Evolutionary conservation across 2,329 filamentous ascomycete genomes (phyloP).

Genomic region (Keithomyces neogunnii): DNA sequence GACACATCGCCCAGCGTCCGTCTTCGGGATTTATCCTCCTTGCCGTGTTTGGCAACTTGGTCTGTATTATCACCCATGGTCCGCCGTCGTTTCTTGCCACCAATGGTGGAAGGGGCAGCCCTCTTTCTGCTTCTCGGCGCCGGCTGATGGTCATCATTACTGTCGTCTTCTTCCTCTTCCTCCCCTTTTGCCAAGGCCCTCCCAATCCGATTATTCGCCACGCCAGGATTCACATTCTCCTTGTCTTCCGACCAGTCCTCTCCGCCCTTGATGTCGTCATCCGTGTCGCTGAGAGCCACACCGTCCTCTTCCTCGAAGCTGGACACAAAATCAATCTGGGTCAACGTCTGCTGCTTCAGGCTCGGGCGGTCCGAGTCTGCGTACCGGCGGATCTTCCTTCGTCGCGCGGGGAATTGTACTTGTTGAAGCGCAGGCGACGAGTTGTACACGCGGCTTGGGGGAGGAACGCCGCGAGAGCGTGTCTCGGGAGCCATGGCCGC

Average conservation of each 20-base stretch:
- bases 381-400: constrained; percentile 26
- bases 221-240: constrained; percentile 9
- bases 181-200: background rate
- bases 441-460: constrained; percentile 29
- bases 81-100: constrained; percentile 16
- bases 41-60: constrained; percentile 10
- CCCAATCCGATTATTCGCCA: background rate
- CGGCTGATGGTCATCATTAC: constrained; percentile 14
- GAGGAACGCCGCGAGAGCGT: constrained; percentile 27
- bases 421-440: constrained; percentile 29
- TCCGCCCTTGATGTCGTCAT: constrained; percentile 6
- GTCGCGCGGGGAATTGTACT: constrained; percentile 27
- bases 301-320: constrained; percentile 22
- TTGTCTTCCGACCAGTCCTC: constrained; percentile 9
- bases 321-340: constrained; percentile 32
- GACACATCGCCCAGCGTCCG: constrained; percentile 23
- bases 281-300: constrained; percentile 18
- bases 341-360: constrained; percentile 33
- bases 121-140: constrained; percentile 16
- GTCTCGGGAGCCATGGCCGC: constrained; percentile 28
- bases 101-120: background rate
- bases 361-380: constrained; percentile 17
- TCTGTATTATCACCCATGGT: constrained; percentile 17
- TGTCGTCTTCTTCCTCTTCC: constrained; percentile 5
- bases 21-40: constrained; percentile 14